Evolutionary conservation across 192 early-diverging fungal species (phyloP).

Genomic region (Dissophora ornata): DNA sequence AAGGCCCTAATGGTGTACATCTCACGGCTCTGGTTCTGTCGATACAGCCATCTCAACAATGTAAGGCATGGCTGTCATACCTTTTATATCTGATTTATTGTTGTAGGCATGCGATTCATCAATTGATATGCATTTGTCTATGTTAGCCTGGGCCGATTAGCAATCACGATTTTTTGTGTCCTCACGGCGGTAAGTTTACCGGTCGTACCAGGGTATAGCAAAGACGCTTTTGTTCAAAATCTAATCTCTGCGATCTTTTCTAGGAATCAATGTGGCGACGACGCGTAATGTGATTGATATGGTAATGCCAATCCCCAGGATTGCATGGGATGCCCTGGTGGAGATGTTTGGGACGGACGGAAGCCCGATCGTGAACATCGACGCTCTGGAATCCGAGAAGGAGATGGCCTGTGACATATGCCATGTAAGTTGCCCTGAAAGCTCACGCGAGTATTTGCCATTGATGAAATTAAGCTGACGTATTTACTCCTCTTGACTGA

Average conservation of each 20-base stretch:
- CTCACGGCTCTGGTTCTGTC: slow-evolving; percentile 56
- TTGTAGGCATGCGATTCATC: too few relatives aligned
- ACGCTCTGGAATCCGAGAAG: slow-evolving; percentile 32
- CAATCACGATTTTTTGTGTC: slow-evolving; percentile 58
- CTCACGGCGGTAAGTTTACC: slow-evolving; percentile 44
- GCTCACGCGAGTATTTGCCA: not conserved
- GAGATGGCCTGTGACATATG: slow-evolving; percentile 45
- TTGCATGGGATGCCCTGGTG: slow-evolving; percentile 51
- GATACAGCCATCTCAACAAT: slow-evolving; percentile 40
- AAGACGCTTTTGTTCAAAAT: not conserved
- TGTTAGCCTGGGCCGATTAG: slow-evolving; percentile 58
- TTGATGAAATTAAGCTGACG: not conserved
- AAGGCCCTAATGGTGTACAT: slow-evolving; percentile 47
- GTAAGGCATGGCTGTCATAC: slow-evolving; percentile 15
- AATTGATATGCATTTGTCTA: too few relatives aligned
- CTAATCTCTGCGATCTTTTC: too few relatives aligned
- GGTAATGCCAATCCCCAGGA: slow-evolving; percentile 54
- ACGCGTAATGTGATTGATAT: slow-evolving; percentile 37
- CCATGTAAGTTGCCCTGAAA: slow-evolving; percentile 21
- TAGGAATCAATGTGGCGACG: slow-evolving; percentile 47
- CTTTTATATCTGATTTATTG: not conserved
- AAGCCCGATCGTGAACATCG: slow-evolving; percentile 44
- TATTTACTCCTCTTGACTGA: too few relatives aligned
- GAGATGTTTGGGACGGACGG: slow-evolving; percentile 53
- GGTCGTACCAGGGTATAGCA: not conserved